Base-by-base conservation (phyloP, 805 yeast genomes). In the Saccharomyces mikatae region DNA sequence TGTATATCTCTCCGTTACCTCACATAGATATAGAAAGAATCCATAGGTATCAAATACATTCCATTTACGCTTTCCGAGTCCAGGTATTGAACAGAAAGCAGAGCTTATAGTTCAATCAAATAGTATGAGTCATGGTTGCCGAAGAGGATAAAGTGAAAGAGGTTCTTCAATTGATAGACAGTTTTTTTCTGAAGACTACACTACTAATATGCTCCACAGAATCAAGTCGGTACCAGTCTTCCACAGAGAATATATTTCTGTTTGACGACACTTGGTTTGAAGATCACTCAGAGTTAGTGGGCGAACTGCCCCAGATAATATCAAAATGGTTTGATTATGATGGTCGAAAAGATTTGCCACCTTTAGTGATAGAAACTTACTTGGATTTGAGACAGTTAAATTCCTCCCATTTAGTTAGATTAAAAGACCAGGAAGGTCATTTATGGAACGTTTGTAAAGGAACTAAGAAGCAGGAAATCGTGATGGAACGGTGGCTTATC, bases 401-500 rank as follows among this genome's bases (percentile, higher is more conserved):
- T 6, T 69, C 82, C 1, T 78, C 80, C 46, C 88, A 86, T 58
- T 74, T 82, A 22, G 75, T 87, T 30, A 78, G 82, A 32, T 67
- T 87, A 44, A 74, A 74, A 29, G 91, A 86, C 60, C 77, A 76
- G 3, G 75, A 76, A 6, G 79, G 77, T 26, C 75, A 75, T 58
- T 63, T 77, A 13, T 83, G 86, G 79, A 73, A 79, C 9, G 83
- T 83, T 11, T 74, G 85, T 9, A 80, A 77, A 55, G 86, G 85
- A 13, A 75, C 79, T 2, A 81, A 80, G 62, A 86, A 86, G 62
- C 76, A 81, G 17, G 98, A 92, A 69, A 80, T 94, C n/a, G 97
- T 94, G 1, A 72, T 94, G 54, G 99, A 94, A 65, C 78, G 99
- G 56, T 94, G 99, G 99, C 75, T 89, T 26, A 72, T 94, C 32